These are phyloP conservation scores for Sequoia sempervirens DNA, from an alignment of 75 land plant genomes.

Conservation along the genomic window DNA sequence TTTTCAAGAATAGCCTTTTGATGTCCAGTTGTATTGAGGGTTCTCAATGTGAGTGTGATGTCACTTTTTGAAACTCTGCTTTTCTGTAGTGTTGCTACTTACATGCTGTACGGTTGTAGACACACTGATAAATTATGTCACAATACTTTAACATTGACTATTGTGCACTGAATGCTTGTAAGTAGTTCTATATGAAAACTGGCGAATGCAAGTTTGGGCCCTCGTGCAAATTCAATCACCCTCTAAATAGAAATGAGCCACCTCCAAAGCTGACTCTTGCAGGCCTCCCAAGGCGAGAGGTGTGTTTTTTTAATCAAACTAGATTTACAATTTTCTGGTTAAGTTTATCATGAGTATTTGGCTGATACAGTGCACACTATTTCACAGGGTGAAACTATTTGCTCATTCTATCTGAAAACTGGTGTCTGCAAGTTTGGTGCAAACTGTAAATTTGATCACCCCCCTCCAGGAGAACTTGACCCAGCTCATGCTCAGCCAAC, in stretches of 20 bases:
- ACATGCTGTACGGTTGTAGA: not conserved
- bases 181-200: constrained; percentile 41
- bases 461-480: constrained; percentile 27
- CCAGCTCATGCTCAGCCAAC: constrained; percentile 17
- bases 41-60: not conserved
- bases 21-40: not conserved
- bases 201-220: constrained; percentile 51
- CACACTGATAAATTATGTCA: not conserved
- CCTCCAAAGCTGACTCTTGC: constrained; percentile 26
- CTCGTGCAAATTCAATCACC: constrained; percentile 41
- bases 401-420: constrained; percentile 41
- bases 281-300: constrained; percentile 41
- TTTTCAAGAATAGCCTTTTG: not conserved
- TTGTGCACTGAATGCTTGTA: not conserved
- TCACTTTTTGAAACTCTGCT: not conserved
- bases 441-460: constrained; percentile 59
- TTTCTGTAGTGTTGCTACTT: not conserved
- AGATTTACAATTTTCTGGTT: not conserved
- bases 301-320: not conserved
- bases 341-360: not conserved
- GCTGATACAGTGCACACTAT: not conserved
- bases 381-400: constrained; percentile 32
- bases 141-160: not conserved
- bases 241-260: constrained; percentile 20
- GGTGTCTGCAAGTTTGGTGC: constrained; percentile 49